These are phyloP conservation scores for Viola odorata DNA, from an alignment of 345 rosid species.

Conservation along the genomic window DNA sequence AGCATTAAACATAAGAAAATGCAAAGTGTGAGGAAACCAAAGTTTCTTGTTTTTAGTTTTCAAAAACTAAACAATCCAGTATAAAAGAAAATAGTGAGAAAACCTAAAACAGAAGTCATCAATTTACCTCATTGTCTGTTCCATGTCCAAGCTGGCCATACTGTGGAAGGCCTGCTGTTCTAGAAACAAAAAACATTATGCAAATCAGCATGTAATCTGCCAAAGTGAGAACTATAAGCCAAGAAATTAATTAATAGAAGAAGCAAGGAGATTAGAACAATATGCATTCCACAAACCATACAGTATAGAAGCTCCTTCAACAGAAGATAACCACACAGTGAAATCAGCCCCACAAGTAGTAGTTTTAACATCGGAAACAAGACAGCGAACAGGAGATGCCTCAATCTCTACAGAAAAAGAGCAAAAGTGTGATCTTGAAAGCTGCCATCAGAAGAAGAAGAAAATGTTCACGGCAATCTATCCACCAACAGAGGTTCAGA, in stretches of 20 bases:
- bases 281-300: slow-evolving; percentile 53
- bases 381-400: slow-evolving; percentile 72
- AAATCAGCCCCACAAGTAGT: slow-evolving; percentile 94
- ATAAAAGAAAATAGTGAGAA: too few species aligned
- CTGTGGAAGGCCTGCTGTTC: slow-evolving; percentile 98
- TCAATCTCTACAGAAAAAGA: slow-evolving; percentile 50
- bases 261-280: slow-evolving; percentile 12
- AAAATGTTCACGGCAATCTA: not conserved
- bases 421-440: not conserved
- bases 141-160: slow-evolving; percentile 99
- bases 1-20: not conserved
- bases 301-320: slow-evolving; percentile 89
- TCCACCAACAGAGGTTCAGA: not conserved
- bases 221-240: not conserved
- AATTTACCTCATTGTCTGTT: slow-evolving; percentile 84
- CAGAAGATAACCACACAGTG: slow-evolving; percentile 85
- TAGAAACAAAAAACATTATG: slow-evolving; percentile 31
- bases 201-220: slow-evolving; percentile 12
- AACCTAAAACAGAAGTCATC: not conserved
- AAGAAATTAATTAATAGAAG: not conserved
- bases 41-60: too few species aligned
- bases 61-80: too few species aligned
- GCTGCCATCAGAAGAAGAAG: not conserved
- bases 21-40: not conserved
- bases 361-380: slow-evolving; percentile 63